These are phyloP conservation scores for Thuja plicata DNA, from an alignment of 83 land plant species.

Conservation along the genomic window DNA sequence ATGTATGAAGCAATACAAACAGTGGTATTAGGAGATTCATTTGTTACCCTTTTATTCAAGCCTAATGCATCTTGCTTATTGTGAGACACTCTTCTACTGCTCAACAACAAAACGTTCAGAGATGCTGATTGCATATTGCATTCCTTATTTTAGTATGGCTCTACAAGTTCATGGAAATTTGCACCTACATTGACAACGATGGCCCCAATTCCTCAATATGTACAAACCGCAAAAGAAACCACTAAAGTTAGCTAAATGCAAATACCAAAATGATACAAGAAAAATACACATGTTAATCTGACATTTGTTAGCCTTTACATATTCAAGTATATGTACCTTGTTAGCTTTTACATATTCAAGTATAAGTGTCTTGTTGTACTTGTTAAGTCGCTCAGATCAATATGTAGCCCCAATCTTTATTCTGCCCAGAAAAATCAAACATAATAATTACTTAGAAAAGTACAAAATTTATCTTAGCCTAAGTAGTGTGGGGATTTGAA, in stretches of 20 bases:
- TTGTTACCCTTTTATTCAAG: neutral
- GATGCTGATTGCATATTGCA: neutral
- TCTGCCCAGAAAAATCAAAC: constrained; percentile 88
- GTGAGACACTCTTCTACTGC: neutral
- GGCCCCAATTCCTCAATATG: constrained; percentile 97
- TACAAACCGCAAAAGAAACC: constrained; percentile 51
- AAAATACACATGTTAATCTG: neutral
- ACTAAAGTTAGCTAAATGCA: neutral
- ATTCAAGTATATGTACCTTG: constrained; percentile 52
- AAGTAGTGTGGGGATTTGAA: neutral
- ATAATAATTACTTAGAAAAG: neutral
- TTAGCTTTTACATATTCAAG: no score
- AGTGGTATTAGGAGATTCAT: neutral
- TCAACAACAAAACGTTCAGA: neutral
- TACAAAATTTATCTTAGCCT: neutral
- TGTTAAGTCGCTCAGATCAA: constrained; percentile 96
- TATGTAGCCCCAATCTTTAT: constrained; percentile 99
- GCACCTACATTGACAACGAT: constrained; percentile 86
- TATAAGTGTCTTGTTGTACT: no score
- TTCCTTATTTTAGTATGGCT: constrained; percentile 67
- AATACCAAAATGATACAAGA: neutral
- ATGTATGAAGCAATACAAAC: no score
- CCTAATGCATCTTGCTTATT: no score
- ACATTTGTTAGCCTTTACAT: neutral
- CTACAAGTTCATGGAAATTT: constrained; percentile 80